Percentiles rank a stretch among this genome's conserved stretches.
Conservation (phyloP, 768 basidiomycete genomes). For the Phanerodontia chrysosporium region DNA sequence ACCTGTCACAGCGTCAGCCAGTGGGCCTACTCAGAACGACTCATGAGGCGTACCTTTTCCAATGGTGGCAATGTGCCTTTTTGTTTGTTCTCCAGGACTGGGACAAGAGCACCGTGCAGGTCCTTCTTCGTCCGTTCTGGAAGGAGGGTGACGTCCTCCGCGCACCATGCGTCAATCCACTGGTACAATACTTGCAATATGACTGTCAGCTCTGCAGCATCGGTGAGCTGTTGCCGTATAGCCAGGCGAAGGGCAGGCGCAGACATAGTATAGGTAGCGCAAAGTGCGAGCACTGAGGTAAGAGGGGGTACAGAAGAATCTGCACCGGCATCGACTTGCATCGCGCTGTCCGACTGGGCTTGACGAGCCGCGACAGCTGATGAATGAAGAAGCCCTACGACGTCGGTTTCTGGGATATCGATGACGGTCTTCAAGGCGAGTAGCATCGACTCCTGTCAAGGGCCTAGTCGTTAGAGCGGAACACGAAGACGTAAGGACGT, state of each 20-base stretch:
- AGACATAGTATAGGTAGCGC: conserved; percentile 39
- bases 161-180: conserved; percentile 43
- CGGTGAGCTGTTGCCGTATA: conserved; percentile 44
- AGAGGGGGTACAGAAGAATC: conserved; percentile 29
- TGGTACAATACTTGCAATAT: conserved; percentile 44
- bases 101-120: conserved; percentile 36
- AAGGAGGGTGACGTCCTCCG: conserved; percentile 33
- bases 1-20: conserved; percentile 34
- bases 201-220: conserved; percentile 43
- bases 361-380: conserved; percentile 38
- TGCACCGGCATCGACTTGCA: conserved; percentile 33
- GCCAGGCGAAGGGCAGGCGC: conserved; percentile 42
- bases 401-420: conserved; percentile 64
- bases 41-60: conserved; percentile 31
- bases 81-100: conserved; percentile 11
- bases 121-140: conserved; percentile 39
- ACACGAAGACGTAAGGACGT: background rate
- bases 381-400: conserved; percentile 48
- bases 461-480: background rate
- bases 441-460: conserved; percentile 33
- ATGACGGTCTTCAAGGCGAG: conserved; percentile 49
- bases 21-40: background rate
- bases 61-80: conserved; percentile 36
- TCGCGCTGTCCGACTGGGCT: conserved; percentile 19
- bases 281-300: conserved; percentile 32